Conservation (phyloP, 768 basidiomycete species). For the Ramaria sp. region DNA sequence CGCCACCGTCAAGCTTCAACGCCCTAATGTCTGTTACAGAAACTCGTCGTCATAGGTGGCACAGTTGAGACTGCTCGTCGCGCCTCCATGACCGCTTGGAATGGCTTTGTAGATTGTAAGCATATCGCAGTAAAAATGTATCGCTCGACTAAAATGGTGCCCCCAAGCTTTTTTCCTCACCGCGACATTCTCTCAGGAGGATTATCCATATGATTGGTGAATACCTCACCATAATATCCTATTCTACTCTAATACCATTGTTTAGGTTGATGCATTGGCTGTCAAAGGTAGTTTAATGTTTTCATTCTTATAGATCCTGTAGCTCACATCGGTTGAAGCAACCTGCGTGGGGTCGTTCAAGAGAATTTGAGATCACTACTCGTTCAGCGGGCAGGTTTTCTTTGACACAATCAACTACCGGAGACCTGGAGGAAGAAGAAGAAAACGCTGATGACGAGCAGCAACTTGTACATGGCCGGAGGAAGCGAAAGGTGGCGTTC, state of each 20-base stretch:
- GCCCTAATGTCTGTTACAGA: conserved; percentile 30
- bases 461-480: conserved; percentile 50
- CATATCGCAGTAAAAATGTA: conserved; percentile 2
- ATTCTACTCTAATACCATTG: conserved; percentile 9
- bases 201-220: conserved; percentile 81
- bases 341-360: conserved; percentile 82
- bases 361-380: conserved; percentile 86
- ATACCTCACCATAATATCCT: conserved; percentile 11
- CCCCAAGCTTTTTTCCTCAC: conserved; percentile 73
- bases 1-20: no score
- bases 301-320: background rate
- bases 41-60: conserved; percentile 84
- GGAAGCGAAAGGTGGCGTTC: conserved; percentile 73
- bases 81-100: conserved; percentile 77
- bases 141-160: conserved; percentile 1
- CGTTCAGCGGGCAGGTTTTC: conserved; percentile 56
- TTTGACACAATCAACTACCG: conserved; percentile 55
- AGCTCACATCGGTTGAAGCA: conserved; percentile 37
- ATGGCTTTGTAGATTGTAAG: conserved; percentile 81
- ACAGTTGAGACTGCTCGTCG: conserved; percentile 80
- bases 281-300: conserved; percentile 46
- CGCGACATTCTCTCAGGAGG: conserved; percentile 80
- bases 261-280: conserved; percentile 86
- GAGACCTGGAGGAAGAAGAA: conserved; percentile 74
- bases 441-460: conserved; percentile 45